phyloP scores from a whole-genome alignment of 2,329 filamentous ascomycete genomes.

The Simplicillium sp. region DNA sequence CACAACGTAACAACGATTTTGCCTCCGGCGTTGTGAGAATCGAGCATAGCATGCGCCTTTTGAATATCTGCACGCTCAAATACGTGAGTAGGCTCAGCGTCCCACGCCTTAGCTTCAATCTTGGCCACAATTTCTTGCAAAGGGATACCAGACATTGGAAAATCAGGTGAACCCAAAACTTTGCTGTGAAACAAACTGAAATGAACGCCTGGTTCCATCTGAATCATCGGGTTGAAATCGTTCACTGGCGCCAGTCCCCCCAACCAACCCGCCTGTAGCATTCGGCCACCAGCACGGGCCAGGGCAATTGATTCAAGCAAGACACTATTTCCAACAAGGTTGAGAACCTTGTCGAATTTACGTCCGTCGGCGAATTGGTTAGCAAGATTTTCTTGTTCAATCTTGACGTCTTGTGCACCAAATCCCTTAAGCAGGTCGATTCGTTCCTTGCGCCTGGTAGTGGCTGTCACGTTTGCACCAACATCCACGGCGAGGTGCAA shows the following conservation, averaged over 20 bases:
- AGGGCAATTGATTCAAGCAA: slow-evolving; percentile 25
- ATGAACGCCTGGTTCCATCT: slow-evolving; percentile 34
- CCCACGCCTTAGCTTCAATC: slow-evolving; percentile 22
- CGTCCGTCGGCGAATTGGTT: slow-evolving; percentile 6
- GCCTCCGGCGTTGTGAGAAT: slow-evolving; percentile 19
- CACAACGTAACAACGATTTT: slow-evolving; percentile 22
- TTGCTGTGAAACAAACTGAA: slow-evolving; percentile 33
- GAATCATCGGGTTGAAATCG: slow-evolving; percentile 31
- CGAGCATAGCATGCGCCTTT: slow-evolving; percentile 21
- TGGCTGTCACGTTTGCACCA: slow-evolving; percentile 26
- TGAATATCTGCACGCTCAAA: slow-evolving; percentile 22
- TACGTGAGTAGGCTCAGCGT: slow-evolving; percentile 21
- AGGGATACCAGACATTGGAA: slow-evolving; percentile 26
- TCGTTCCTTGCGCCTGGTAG: slow-evolving; percentile 21
- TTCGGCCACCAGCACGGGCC: slow-evolving; percentile 13
- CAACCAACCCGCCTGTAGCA: slow-evolving; percentile 27
- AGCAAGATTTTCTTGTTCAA: slow-evolving; percentile 15
- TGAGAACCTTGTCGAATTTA: slow-evolving; percentile 26
- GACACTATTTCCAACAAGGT: slow-evolving; percentile 27
- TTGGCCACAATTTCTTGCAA: slow-evolving; percentile 25
- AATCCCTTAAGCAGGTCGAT: slow-evolving; percentile 16
- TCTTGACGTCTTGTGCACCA: slow-evolving; percentile 16
- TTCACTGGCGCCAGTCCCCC: slow-evolving; percentile 27
- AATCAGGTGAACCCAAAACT: slow-evolving; percentile 22
- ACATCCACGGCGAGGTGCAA: slow-evolving; percentile 15